These are phyloP conservation scores for Agapanthus africanus DNA, from an alignment of 106 monocot genomes.

Conservation along the genomic window DNA sequence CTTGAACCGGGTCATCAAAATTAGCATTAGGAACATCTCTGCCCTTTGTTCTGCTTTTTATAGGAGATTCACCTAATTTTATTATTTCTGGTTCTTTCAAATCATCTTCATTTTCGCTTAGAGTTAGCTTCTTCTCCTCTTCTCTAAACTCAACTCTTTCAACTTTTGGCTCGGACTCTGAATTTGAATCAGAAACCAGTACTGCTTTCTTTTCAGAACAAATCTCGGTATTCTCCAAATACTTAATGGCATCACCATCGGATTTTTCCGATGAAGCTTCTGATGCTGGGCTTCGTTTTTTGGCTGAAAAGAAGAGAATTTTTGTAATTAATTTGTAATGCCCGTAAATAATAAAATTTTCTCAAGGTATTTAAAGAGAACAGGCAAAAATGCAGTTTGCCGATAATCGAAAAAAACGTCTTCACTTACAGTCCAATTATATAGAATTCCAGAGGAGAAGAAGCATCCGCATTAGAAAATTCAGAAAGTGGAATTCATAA, in stretches of 20 bases:
- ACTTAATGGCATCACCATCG: conserved; percentile 24
- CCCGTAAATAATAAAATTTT: neutral
- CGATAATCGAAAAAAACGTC: neutral
- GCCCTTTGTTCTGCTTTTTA: conserved; percentile 12
- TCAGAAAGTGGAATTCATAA: neutral
- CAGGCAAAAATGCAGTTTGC: neutral
- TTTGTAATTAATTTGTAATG: neutral
- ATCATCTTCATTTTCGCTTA: conserved; percentile 7
- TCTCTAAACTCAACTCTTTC: conserved; percentile 11
- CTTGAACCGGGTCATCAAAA: neutral
- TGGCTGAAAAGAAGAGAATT: conserved; percentile 22
- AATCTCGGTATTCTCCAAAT: conserved; percentile 24
- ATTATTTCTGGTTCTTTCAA: conserved; percentile 12
- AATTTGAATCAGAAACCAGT: conserved; percentile 13
- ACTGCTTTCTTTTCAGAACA: conserved; percentile 26
- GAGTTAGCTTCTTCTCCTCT: conserved; percentile 11
- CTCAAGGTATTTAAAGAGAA: neutral
- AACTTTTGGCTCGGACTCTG: conserved; percentile 16
- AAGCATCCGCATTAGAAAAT: neutral
- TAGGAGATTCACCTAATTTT: conserved; percentile 8
- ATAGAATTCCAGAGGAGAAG: neutral
- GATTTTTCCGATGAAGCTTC: conserved; percentile 46
- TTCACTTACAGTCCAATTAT: neutral
- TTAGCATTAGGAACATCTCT: conserved; percentile 5
- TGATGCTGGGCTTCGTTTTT: conserved; percentile 19